Conservation (phyloP, 768 basidiomycete genomes). For the Rhizopogon vulgaris region DNA sequence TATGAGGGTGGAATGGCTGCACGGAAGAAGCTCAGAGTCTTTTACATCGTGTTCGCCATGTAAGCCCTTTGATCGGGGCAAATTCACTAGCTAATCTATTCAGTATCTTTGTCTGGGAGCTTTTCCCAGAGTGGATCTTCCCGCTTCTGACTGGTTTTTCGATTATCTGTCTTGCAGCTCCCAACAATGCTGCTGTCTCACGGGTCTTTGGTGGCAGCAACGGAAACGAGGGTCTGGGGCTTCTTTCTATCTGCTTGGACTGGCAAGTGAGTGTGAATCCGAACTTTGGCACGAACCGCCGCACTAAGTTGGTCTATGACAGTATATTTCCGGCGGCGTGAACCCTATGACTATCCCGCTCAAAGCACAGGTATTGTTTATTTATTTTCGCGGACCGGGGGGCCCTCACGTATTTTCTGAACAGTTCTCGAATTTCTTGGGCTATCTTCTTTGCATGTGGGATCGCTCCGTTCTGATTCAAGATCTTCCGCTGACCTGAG, state of each 20-base stretch:
- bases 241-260: slow-evolving; percentile 57
- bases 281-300: slow-evolving; percentile 10
- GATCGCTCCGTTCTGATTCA: slow-evolving; percentile 1
- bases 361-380: slow-evolving; percentile 30
- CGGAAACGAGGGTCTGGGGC: slow-evolving; percentile 63
- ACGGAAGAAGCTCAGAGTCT: slow-evolving; percentile 36
- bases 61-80: slow-evolving; percentile 5
- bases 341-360: slow-evolving; percentile 48
- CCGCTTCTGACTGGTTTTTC: slow-evolving; percentile 60
- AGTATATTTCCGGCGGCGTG: slow-evolving; percentile 22
- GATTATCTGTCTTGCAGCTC: slow-evolving; percentile 54
- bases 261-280: slow-evolving; percentile 25
- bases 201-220: slow-evolving; percentile 62
- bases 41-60: slow-evolving; percentile 42
- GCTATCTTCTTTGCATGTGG: slow-evolving; percentile 45
- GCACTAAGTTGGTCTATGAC: background rate
- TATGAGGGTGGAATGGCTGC: slow-evolving; percentile 32
- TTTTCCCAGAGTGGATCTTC: slow-evolving; percentile 33
- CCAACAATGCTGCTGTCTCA: slow-evolving; percentile 45
- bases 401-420: background rate
- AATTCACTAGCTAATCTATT: slow-evolving; percentile 5
- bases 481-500: background rate
- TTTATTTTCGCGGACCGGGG: background rate
- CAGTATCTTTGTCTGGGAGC: slow-evolving; percentile 27
- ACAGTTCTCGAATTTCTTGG: slow-evolving; percentile 38